Base-by-base conservation (phyloP, 2,329 filamentous ascomycete species). In the Fusarium sp. region DNA sequence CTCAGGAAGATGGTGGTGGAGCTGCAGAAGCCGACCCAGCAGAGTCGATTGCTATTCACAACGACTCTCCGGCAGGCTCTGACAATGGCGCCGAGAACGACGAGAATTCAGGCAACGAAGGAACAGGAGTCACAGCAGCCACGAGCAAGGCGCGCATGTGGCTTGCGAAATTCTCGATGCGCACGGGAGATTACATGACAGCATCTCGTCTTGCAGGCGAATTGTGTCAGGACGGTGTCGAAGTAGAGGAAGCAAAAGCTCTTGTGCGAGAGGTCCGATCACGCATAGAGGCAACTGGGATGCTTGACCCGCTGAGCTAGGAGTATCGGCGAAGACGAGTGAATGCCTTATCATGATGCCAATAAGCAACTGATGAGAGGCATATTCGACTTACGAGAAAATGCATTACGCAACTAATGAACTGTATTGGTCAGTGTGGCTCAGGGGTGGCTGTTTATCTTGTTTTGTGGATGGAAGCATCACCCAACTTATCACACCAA, bases 181-280 rank as follows among this genome's bases (percentile, higher is more conserved):
- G 88, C 40, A 88, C 87, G 13, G 89, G 90, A 41, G 93, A 97
- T 78, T 93, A 93, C 74, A 84, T 86, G 32, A 87, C 92, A 21
- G 93, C 93, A 6, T 92, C 92, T 80, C 89, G 93, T 67, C 82
- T 98, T 43, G 94, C 94, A 1, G 93, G 91, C 66, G 96, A 99
- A 80, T 83, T 99, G 47, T 98, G 94, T 78, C 93, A 98, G 80
- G 96, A 99, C 80, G 96, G 96, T 1, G 90, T 97, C 27, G 96
- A 98, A 80, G 93, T 98, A 4, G 96, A 99, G 78, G 96, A 99
- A 80, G 96, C 96, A 28, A 98, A 98, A 82, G 93, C 94, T 5
- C 83, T 98, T 72, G 92, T 97, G 66, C 87, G 93, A 66, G 95
- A 98, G 79, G 90, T 97, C 14, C 87, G 94, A 72, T 92, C 92